A percentile compares a stretch with the other conserved stretches of the same genome.
Conservation (phyloP, 2,329 filamentous ascomycete genomes). For the Arthrobotrys pseudoclavata region DNA sequence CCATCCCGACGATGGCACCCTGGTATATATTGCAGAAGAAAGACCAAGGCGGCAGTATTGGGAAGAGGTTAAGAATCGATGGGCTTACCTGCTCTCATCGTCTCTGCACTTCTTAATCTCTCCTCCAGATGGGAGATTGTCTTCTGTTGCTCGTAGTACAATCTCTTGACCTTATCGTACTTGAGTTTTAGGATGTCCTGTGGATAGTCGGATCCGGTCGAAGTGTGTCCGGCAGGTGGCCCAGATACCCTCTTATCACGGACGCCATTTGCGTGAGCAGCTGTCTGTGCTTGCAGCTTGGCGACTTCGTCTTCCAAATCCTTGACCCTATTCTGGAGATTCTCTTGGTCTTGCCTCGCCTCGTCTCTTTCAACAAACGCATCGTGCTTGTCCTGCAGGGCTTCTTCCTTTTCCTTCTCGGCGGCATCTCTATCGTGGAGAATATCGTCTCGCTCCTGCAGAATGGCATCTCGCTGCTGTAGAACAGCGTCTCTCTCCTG, state of each 20-base stretch:
- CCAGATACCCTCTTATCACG: constrained; percentile 56
- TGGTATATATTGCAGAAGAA: constrained; percentile 12
- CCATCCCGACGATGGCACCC: constrained; percentile 8
- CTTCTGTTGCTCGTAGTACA: constrained; percentile 60
- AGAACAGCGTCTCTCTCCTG: constrained; percentile 22
- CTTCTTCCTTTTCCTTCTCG: constrained; percentile 4
- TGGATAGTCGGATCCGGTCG: constrained; percentile 52
- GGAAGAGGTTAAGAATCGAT: constrained; percentile 37
- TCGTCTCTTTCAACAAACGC: constrained; percentile 49
- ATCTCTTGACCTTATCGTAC: constrained; percentile 59
- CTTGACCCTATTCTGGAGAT: constrained; percentile 51
- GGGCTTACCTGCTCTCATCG: constrained; percentile 55
- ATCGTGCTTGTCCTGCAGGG: constrained; percentile 29
- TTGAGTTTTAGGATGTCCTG: constrained; percentile 59
- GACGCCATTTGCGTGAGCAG: constrained; percentile 36
- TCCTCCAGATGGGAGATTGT: constrained; percentile 56
- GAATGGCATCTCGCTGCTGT: constrained; percentile 28
- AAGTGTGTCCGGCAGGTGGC: constrained; percentile 36
- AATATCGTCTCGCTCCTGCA: constrained; percentile 25
- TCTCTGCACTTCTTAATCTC: constrained; percentile 47
- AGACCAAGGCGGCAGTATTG: not conserved
- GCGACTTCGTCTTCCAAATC: constrained; percentile 58
- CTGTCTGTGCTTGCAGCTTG: constrained; percentile 46
- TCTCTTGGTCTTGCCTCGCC: constrained; percentile 46
- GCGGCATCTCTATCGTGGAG: constrained; percentile 23